Evolutionary conservation across 305 asterid species (phyloP), one percentile per base, ranked within the genome.

Genomic region (Fraxinus sp.): DNA sequence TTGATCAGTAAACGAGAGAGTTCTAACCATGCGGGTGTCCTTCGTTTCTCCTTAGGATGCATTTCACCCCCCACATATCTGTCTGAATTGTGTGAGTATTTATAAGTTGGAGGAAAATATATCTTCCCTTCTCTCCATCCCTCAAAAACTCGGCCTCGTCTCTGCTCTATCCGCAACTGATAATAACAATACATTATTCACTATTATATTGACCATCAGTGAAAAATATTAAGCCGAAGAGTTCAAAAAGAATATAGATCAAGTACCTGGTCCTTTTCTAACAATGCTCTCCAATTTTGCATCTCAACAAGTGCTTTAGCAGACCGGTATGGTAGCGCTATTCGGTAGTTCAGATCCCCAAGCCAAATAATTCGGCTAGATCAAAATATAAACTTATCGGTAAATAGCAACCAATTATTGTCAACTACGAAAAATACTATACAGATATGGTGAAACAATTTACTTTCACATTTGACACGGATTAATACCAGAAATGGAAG

Each of bases 101-200:
- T 87, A 66, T 87, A 87, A 18, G 89, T 87, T 22, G 89, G 89
- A 64, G 89, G 89, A 59, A 84, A 84, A 77, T 76, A 86, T 84
- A 86, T 86, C 66, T 78, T 82, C 70, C 89, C 89, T 79, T 87
- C 89, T 13, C 52, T 82, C 89, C 89, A 87, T 79, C 87, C 89
- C 14, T 39, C 80, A 75, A 87, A 87, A 46, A 84, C 88, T 13
- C 73, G 87, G 7, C 87, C 89, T 16, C 30, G 30, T 79, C 83
- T 82, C 77, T 87, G 89, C 82, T 87, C 89, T 70, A 79, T 82
- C 41, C 87, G 80, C 59, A 87, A 79, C 89, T 87, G 85, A 66
- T 57, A 32, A 41, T 66, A 79, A 82, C 35, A 3, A 75, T 26
- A 75, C 37, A 16, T 28, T 24, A 26, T 26, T 66, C 2, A 26